Evolutionary conservation across 805 yeast species (phyloP), one percentile per base, ranked within the genome.

Genomic region (Metschnikowia matae): DNA sequence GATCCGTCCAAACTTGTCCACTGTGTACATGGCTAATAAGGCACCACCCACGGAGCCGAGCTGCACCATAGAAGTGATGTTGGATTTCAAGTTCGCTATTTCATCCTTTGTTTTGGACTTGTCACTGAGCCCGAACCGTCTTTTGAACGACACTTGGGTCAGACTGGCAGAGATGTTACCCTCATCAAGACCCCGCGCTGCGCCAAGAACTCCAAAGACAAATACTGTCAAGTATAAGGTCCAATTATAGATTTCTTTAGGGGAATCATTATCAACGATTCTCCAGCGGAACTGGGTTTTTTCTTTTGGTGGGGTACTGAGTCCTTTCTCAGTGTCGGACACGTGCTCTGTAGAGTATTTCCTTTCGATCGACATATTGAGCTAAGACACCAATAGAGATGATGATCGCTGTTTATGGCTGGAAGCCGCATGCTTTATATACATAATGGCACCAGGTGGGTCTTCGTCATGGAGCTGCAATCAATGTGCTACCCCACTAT

Each of bases 121-220:
- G 55, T 78, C 79, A 14, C 63, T 58, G 21, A 81, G 66, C 0
- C 81, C 81, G 57, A 79, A 79, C 44, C 63, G 62, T 6, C 58
- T 47, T 31, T 58, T 63, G 60, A 81, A 81, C 0, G 78, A 67
- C 3, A 54, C 51, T 56, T 75, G 81, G 10, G 76, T 68, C 18
- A 75, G 65, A 6, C 73, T 64, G 11, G 81, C 82, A 7, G 80
- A 65, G 33, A 76, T 69, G 52, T 64, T 65, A 33, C 85, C 85
- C 61, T 81, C 85, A 60, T 81, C 85, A 42, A 69, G 73, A 13
- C 85, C 85, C 62, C 85, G 65, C 4, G 82, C 81, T 33, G 77
- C 69, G 6, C 85, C 85, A 40, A 80, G 62, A 15, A 80, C 61
- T 43, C 85, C 85, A 63, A 80, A 81, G 2, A 78, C 69, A 31